A percentile compares a stretch with the other conserved stretches of the same genome.
Conservation (phyloP, 306 rosid genomes). For the Acacia confusa region DNA sequence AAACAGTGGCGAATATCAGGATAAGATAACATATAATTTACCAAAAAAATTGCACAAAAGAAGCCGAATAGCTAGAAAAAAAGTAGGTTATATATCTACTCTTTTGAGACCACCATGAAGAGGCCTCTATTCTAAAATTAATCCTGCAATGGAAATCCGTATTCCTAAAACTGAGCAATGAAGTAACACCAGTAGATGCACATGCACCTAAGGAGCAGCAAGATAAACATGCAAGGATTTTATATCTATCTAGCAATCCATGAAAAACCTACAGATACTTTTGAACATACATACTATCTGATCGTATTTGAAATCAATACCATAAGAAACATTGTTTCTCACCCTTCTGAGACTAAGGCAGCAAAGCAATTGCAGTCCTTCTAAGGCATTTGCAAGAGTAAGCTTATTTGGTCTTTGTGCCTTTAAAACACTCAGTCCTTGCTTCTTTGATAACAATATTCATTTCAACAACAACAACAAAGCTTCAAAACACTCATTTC, state of each 20-base stretch:
- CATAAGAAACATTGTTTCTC: neutral
- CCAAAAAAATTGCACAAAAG: conserved; percentile 13
- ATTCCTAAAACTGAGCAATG: conserved; percentile 7
- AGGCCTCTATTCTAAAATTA: conserved; percentile 24
- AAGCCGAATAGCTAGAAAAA: too few species aligned
- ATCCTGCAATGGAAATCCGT: conserved; percentile 5
- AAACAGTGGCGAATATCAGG: conserved; percentile 6
- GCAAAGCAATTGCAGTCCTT: neutral
- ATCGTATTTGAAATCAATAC: conserved; percentile 16
- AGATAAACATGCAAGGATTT: neutral
- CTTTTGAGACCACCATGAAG: neutral
- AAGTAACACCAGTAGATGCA: neutral
- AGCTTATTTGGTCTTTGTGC: neutral
- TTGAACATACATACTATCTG: conserved; percentile 2
- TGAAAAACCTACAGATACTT: neutral
- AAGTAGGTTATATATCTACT: conserved; percentile 20
- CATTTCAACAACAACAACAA: neutral
- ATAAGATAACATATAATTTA: conserved; percentile 24
- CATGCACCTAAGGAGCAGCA: conserved; percentile 8
- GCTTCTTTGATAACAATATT: neutral
- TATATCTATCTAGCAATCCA: conserved; percentile 7
- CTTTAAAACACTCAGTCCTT: neutral
- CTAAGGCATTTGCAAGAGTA: neutral
- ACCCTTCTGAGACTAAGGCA: neutral
- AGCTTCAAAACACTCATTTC: too few species aligned